Evolutionary conservation across 2,329 filamentous ascomycete species (phyloP).

Genomic region (Sporothrix curviconia): DNA sequence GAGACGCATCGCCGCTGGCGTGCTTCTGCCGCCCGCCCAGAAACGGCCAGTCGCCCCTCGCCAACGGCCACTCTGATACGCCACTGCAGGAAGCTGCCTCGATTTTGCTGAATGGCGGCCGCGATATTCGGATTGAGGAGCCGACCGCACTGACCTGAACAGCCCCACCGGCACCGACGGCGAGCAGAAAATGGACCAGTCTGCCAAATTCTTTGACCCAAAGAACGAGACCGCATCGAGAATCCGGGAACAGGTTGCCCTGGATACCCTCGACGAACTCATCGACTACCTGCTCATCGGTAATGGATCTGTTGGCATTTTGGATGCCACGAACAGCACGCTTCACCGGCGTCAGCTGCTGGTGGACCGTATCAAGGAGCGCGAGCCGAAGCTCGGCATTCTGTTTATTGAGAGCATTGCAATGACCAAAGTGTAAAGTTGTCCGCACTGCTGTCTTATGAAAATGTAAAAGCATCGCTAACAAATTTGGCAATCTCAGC

Average conservation of each 20-base stretch:
- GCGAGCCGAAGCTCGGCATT: slow-evolving; percentile 82
- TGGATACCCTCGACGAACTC: slow-evolving; percentile 87
- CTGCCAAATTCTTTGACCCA: slow-evolving; percentile 89
- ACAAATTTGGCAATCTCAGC: slow-evolving; percentile 31
- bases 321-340: slow-evolving; percentile 97
- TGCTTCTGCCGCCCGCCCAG: slow-evolving; percentile 27
- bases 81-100: slow-evolving; percentile 49
- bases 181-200: slow-evolving; percentile 67
- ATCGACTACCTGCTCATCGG: slow-evolving; percentile 78
- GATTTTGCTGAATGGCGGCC: slow-evolving; percentile 51
- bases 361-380: slow-evolving; percentile 72
- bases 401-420: slow-evolving; percentile 95
- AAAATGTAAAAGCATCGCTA: background rate
- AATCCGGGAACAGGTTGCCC: slow-evolving; percentile 82
- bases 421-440: slow-evolving; percentile 60
- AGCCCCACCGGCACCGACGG: background rate
- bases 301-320: slow-evolving; percentile 84
- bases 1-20: slow-evolving; percentile 69
- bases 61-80: slow-evolving; percentile 28
- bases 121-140: slow-evolving; percentile 33
- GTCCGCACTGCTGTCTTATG: background rate
- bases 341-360: slow-evolving; percentile 75
- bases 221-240: slow-evolving; percentile 74
- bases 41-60: slow-evolving; percentile 23
- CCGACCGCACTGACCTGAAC: slow-evolving; percentile 36